Evolutionary conservation across 139 green algal genomes (phyloP).

Genomic region (Closterium sp.): DNA sequence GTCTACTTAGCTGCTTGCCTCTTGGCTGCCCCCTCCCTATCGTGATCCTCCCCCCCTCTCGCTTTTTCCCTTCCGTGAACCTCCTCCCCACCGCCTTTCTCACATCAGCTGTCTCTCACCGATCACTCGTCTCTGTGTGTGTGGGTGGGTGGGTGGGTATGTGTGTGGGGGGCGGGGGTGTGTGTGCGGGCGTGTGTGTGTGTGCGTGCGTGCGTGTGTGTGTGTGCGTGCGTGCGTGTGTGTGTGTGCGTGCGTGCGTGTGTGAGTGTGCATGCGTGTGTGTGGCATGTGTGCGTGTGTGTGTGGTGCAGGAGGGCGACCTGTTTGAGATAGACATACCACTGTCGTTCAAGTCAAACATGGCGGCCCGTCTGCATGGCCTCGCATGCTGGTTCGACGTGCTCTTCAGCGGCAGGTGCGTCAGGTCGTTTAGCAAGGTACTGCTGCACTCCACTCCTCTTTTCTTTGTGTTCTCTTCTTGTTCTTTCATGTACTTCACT

Average conservation of each 20-base stretch:
- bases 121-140: background rate
- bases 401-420: slow-evolving; percentile 71
- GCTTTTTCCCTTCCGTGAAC: background rate
- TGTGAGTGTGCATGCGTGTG: no score
- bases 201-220: background rate
- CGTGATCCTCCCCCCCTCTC: no score
- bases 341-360: slow-evolving; percentile 55
- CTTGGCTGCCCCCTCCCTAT: no score
- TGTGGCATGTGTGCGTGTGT: background rate
- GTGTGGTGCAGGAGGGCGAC: slow-evolving; percentile 61
- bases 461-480: background rate
- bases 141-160: background rate
- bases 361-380: slow-evolving; percentile 70
- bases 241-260: background rate
- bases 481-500: background rate
- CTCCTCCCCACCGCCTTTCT: background rate
- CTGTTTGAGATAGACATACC: slow-evolving; percentile 82
- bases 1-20: no score
- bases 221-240: background rate
- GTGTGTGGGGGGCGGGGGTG: background rate
- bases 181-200: background rate
- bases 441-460: background rate
- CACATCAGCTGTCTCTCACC: no score
- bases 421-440: background rate
- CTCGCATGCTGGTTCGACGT: slow-evolving; percentile 95